Percentiles rank a stretch among this genome's conserved stretches.
These are phyloP conservation scores for Tylopilus subfusipes DNA, from an alignment of 768 basidiomycete genomes.

Conservation along the genomic window DNA sequence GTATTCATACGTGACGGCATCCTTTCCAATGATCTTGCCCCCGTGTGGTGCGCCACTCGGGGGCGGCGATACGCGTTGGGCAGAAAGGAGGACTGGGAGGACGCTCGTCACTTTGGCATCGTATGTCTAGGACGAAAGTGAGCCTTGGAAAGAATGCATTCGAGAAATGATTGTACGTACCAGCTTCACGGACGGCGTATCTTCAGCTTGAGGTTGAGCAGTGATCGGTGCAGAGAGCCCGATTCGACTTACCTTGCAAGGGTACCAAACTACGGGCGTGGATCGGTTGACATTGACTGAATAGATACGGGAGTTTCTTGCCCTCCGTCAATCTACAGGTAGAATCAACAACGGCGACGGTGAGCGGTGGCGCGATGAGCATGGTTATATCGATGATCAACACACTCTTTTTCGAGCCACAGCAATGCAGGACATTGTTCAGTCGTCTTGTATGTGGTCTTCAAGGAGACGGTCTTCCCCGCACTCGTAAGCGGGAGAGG, in stretches of 20 bases:
- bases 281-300: slow-evolving; percentile 75
- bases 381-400: neutral
- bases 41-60: slow-evolving; percentile 65
- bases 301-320: slow-evolving; percentile 79
- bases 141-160: neutral
- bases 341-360: slow-evolving; percentile 47
- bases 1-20: slow-evolving; percentile 71
- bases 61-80: slow-evolving; percentile 73
- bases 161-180: slow-evolving; percentile 37
- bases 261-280: slow-evolving; percentile 79
- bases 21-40: slow-evolving; percentile 71
- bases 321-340: slow-evolving; percentile 74
- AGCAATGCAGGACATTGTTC: slow-evolving; percentile 73
- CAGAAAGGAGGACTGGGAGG: slow-evolving; percentile 87
- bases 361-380: neutral
- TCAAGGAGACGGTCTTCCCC: slow-evolving; percentile 44
- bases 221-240: neutral
- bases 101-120: slow-evolving; percentile 70
- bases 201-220: slow-evolving; percentile 33
- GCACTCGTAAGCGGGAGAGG: slow-evolving; percentile 37
- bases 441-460: slow-evolving; percentile 72
- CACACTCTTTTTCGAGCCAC: slow-evolving; percentile 79
- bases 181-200: slow-evolving; percentile 85
- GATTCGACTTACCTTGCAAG: slow-evolving; percentile 56
- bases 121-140: slow-evolving; percentile 56